Base-by-base conservation (phyloP, 192 early-diverging fungal genomes). In the Coemansia sp. region DNA sequence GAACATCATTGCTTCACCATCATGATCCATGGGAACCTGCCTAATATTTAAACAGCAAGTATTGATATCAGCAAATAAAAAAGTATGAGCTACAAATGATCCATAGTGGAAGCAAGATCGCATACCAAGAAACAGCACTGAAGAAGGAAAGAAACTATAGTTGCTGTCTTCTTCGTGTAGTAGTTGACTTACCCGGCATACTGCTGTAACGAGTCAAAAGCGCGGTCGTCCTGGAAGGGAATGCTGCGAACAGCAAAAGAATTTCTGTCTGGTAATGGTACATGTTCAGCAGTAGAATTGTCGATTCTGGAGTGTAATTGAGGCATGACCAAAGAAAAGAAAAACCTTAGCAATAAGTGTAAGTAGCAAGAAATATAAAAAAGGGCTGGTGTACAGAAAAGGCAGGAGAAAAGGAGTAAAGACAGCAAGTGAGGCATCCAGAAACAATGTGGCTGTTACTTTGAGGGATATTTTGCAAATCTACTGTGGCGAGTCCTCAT, bases 401-500 rank as follows among this genome's bases (percentile, higher is more conserved):
- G 24, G 48, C 24, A 14, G 34, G 12, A 48, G 38, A 27, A 47
- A 44, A n/a, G n/a, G 23, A 3, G 57, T 26, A 47, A 44, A 44
- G 14, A 16, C 1, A 16, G 16, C 12, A 44, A 44, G 38, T 44
- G 38, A 16, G 38, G 38, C 38, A 44, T 44, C 38, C 5, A 44
- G 12, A 9, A 44, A 44, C 38, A 44, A 44, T 44, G 38, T 44
- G 38, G 38, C 38, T 44, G 38, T 0, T 9, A 44, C 10, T 16
- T 16, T 44, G 38, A 4, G 14, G 10, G 14, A 44, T 44, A 26
- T 3, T 18, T 24, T 23, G 21, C 44, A 24, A 8, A 6, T 22
- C 27, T 66, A 73, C 41, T 78, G 78, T n/a, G 78, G 78, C 56
- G 78, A 67, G 25, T 68, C 56, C 3, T 77, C 67, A 62, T 86